Conservation (phyloP, 2,329 filamentous ascomycete species). For the Torrubiella hemipterigena region DNA sequence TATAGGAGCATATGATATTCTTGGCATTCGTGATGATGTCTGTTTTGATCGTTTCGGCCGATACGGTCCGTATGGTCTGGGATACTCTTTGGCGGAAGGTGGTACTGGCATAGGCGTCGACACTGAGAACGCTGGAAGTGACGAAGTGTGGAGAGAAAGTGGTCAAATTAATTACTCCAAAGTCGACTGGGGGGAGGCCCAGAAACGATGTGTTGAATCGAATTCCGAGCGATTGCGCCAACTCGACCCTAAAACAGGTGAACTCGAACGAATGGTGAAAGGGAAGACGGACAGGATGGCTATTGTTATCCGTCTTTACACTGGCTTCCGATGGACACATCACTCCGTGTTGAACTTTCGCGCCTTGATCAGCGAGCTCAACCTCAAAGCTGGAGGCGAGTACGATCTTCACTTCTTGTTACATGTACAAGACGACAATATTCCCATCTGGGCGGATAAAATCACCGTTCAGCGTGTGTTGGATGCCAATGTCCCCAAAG, state of each 20-base stretch:
- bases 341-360: conserved; percentile 73
- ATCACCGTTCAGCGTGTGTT: conserved; percentile 61
- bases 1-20: conserved; percentile 62
- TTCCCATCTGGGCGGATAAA: conserved; percentile 73
- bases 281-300: conserved; percentile 50
- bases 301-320: conserved; percentile 70
- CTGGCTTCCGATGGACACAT: conserved; percentile 64
- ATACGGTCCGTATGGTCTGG: conserved; percentile 73
- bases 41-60: conserved; percentile 84
- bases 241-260: conserved; percentile 24
- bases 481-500: conserved; percentile 50
- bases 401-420: conserved; percentile 75
- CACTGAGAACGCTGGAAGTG: conserved; percentile 56
- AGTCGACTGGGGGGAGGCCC: conserved; percentile 43
- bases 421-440: conserved; percentile 69
- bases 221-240: conserved; percentile 51
- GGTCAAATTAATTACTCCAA: conserved; percentile 44
- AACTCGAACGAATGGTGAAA: conserved; percentile 13
- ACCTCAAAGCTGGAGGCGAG: conserved; percentile 66
- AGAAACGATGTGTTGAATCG: conserved; percentile 38
- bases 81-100: conserved; percentile 64
- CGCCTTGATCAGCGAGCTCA: conserved; percentile 67
- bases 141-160: conserved; percentile 41
- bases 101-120: conserved; percentile 62
- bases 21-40: conserved; percentile 65